A percentile compares a stretch with the other conserved stretches of the same genome.
phyloP scores from a whole-genome alignment of 2,329 filamentous ascomycete genomes.

The Coniochaeta sp. region DNA sequence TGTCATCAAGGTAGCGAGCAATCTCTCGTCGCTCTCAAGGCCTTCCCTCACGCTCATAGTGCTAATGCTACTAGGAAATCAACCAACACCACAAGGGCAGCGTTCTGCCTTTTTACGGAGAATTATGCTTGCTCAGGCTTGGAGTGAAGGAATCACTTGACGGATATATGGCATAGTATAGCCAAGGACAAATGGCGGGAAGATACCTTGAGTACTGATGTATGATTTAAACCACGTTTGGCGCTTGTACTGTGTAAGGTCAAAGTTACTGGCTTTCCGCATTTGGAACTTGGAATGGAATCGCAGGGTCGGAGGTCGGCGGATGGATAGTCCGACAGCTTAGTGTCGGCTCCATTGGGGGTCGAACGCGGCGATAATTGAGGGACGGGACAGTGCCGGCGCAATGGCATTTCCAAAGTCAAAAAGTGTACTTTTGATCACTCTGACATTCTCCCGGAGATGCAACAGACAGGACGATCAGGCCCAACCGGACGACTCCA shows the following conservation, averaged over 20 bases:
- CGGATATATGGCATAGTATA: not conserved
- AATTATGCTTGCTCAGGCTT: not conserved
- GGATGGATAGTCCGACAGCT: not conserved
- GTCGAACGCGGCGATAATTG: not conserved
- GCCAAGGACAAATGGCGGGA: not conserved
- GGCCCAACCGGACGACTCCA: not conserved
- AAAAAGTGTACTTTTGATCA: not conserved
- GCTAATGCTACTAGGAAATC: not conserved
- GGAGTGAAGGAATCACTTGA: not conserved
- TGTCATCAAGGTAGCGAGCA: not conserved
- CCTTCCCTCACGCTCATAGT: not conserved
- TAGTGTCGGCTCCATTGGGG: not conserved
- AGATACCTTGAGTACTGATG: too few relatives aligned
- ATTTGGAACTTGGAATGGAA: too few relatives aligned
- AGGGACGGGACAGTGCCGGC: not conserved
- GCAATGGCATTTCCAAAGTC: not conserved
- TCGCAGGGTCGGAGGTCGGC: not conserved
- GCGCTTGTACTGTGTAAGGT: too few relatives aligned
- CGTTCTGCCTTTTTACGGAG: not conserved
- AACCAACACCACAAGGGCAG: not conserved
- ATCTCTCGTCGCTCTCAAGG: not conserved
- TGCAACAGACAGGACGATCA: not conserved
- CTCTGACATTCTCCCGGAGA: not conserved
- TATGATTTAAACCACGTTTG: too few relatives aligned
- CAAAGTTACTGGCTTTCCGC: not conserved